These are phyloP conservation scores for Leccinum pallidistipes DNA, from an alignment of 1,284 basidiomycete species.

Conservation along the genomic window DNA sequence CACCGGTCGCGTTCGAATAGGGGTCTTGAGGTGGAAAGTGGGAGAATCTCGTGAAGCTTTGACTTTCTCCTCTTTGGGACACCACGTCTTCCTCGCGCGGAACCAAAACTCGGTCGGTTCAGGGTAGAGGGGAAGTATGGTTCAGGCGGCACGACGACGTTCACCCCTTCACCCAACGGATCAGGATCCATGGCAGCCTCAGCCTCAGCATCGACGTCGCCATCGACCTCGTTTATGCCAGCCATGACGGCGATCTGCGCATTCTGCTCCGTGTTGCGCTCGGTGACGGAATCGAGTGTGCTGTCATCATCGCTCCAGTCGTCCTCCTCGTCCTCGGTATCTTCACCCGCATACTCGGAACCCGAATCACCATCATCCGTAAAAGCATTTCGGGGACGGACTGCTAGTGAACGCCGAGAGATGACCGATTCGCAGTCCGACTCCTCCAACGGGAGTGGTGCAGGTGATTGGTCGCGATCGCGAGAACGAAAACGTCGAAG, in stretches of 20 bases:
- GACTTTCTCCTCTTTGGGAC: conserved; percentile 60
- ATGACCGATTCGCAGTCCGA: conserved; percentile 59
- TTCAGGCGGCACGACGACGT: conserved; percentile 81
- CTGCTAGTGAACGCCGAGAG: conserved; percentile 35
- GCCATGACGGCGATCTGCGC: conserved; percentile 53
- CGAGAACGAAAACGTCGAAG: conserved; percentile 61
- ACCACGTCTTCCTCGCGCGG: conserved; percentile 43
- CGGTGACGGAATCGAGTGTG: conserved; percentile 73
- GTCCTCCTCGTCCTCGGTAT: conserved; percentile 49
- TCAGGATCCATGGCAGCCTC: conserved; percentile 60
- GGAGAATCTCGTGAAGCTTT: conserved; percentile 58
- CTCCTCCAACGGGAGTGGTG: conserved; percentile 66
- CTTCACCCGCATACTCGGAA: conserved; percentile 51
- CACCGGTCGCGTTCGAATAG: conserved; percentile 90
- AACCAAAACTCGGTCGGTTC: conserved; percentile 42
- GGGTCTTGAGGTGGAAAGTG: conserved; percentile 71
- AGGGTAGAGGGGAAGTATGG: conserved; percentile 77
- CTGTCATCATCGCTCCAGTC: conserved; percentile 53
- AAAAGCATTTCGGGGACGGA: conserved; percentile 55
- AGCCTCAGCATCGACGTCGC: conserved; percentile 44
- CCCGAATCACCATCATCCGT: conserved; percentile 54
- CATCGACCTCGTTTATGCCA: conserved; percentile 35
- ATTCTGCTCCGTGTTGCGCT: conserved; percentile 73
- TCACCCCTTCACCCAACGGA: conserved; percentile 85
- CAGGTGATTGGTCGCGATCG: conserved; percentile 62